Percentiles rank a stretch among this genome's conserved stretches.
These are phyloP conservation scores for Nannochloropsis oceanica DNA, from an alignment of 108 stramenopile genomes.

Conservation along the genomic window DNA sequence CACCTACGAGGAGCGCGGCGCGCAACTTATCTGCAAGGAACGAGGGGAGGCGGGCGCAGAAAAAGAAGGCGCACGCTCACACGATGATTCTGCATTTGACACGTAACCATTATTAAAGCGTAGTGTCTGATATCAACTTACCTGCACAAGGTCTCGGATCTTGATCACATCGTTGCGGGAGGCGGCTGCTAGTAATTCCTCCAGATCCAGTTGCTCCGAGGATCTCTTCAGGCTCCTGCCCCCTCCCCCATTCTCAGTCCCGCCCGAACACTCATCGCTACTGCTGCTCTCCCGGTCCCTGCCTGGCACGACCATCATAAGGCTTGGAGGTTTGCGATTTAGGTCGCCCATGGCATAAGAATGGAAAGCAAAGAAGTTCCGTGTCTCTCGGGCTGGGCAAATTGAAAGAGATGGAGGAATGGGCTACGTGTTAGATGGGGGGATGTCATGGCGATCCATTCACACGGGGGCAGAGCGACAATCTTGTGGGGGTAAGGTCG, in stretches of 20 bases:
- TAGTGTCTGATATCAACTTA: background rate
- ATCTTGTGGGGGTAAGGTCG: too few species aligned
- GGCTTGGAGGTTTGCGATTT: background rate
- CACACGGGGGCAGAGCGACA: too few species aligned
- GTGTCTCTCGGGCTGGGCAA: background rate
- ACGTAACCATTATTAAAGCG: too few species aligned
- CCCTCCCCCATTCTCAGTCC: background rate
- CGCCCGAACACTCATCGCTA: too few species aligned
- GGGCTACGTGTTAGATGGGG: too few species aligned
- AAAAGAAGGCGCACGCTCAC: too few species aligned
- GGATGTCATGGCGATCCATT: too few species aligned
- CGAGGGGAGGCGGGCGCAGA: too few species aligned
- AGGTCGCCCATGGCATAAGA: background rate
- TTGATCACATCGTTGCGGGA: background rate
- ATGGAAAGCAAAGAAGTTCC: background rate
- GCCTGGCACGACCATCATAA: background rate
- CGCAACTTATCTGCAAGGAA: too few species aligned
- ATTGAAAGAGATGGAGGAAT: too few species aligned
- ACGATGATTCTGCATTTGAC: too few species aligned
- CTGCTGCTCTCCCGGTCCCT: background rate
- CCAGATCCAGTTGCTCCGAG: background rate
- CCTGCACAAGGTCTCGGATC: background rate
- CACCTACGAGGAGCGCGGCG: too few species aligned
- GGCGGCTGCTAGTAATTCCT: background rate
- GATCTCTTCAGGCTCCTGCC: background rate